Base-by-base conservation (phyloP, 2,329 filamentous ascomycete species). In the Penicillium sclerotigenum region DNA sequence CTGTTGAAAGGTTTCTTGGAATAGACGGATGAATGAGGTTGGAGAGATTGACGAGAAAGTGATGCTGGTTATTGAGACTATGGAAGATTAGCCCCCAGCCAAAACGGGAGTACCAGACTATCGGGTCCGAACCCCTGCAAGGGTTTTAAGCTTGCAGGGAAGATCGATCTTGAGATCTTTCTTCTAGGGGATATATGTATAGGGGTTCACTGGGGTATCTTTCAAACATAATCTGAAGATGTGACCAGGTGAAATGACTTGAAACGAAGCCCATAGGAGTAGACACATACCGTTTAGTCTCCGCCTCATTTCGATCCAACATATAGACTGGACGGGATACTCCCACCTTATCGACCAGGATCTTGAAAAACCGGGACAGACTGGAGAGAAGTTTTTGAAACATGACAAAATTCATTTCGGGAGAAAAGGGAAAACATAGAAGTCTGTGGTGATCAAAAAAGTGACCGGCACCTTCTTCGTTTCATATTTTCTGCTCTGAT, bases 61-160 rank as follows among this genome's bases (percentile, higher is more conserved):
- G 54, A 54, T 70, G 67, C 42, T 70, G 67, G 1, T 42, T 24
- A 29, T 69, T 62, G 40, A 70, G 63, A 9, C 66, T 68, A 37
- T 34, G 16, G 8, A 6, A 6, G 16, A 8, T 45, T 20, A 51
- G 40, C 31, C 8, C 8, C 20, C 20, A 40, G 22, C 11, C n/a
- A 20, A 28, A 29, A 3, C 5, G 33, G 8, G n/a, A 9, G 1
- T 7, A 34, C 29, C 37, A 36, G 16, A 33, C 46, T 28, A 8
- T n/a, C 24, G 29, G 24, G 33, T 31, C 7, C 7, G 20, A 16
- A 8, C 13, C 13, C 20, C 13, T 40, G 18, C 4, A 40, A 36
- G 16, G 4, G 4, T 5, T 36, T n/a, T 4, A 10, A 36, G 4
- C n/a, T n/a, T n/a, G n/a, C n/a, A n/a, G n/a, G n/a, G n/a, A n/a